Evolutionary conservation across 495 filamentous ascomycete species (phyloP), one percentile per base, ranked within the genome.

Genomic region (Cairneyella variabilis): DNA sequence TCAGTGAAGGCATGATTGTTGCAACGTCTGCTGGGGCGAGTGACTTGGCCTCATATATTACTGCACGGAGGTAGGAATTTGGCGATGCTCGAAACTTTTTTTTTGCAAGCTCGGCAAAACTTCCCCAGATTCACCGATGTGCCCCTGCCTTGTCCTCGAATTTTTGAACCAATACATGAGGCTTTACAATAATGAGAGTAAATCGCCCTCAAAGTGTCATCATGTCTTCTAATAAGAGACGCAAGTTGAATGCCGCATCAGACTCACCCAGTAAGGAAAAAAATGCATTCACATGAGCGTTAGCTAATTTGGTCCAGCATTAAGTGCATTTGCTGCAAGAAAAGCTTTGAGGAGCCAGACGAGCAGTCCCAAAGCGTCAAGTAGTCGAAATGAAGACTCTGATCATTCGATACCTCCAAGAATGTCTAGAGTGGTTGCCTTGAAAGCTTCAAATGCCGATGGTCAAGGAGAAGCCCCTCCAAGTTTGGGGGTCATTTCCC

Each of bases 261-360:
- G 56, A 55, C 39, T 58, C 64, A 39, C 60, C 65, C 51, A 49
- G 68, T 67, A 54, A 51, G 65, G 68, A 27, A 16, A 16, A 1
- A 47, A 40, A 20, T 27, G 25, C 20, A 48, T 64, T 60, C 38
- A 42, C 5, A 21, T 17, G 8, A 22, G 18, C 26, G 49, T 28
- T 14, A 42, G 18, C 46, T 56, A 32, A 51, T 53, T 30, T 30
- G 36, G 27, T 45, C 42, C 47, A 76, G 74, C 60, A 9, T 62
- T 78, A 61, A 80, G 76, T 56, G 76, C 76, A 14, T 73, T 78
- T 59, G 74, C 76, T 14, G 71, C 75, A 14, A 69, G 76, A 8
- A 69, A 72, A 58, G 72, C 62, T 30, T 64, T 76, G 16, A 41
- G 45, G 26, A 48, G 25, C 23, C 37, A 40, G 17, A 16, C 44